phyloP scores from a whole-genome alignment of 768 basidiomycete species.

The Lanmaoa rubissima region DNA sequence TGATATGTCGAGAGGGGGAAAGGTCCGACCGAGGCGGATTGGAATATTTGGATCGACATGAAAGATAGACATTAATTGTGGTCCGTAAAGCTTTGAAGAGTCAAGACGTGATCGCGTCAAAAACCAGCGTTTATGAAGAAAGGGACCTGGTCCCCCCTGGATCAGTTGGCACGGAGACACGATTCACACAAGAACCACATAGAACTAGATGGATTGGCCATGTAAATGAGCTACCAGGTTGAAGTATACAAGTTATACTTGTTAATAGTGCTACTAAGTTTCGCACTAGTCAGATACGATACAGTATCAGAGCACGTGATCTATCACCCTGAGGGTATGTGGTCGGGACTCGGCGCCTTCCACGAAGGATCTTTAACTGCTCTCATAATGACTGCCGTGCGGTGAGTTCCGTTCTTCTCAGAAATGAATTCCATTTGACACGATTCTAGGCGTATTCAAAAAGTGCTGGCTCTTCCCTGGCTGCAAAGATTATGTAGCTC shows the following conservation, averaged over 20 bases:
- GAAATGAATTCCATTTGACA: slow-evolving; percentile 20
- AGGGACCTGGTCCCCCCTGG: neutral
- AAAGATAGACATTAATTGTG: neutral
- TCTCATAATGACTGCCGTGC: slow-evolving; percentile 38
- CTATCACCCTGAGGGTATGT: neutral
- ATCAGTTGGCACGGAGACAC: neutral
- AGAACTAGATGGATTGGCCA: too few relatives aligned
- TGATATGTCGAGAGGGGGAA: neutral
- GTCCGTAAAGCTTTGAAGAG: too few relatives aligned
- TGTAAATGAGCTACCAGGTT: too few relatives aligned
- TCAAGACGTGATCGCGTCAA: neutral
- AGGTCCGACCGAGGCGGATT: neutral
- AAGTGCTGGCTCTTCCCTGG: slow-evolving; percentile 40
- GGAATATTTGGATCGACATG: neutral
- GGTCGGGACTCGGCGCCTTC: too few relatives aligned
- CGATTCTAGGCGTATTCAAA: slow-evolving; percentile 64
- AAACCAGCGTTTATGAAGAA: neutral
- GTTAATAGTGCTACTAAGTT: too few relatives aligned
- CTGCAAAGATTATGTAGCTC: slow-evolving; percentile 6
- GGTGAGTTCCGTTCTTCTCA: slow-evolving; percentile 26
- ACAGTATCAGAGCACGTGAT: slow-evolving; percentile 18
- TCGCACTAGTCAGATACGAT: too few relatives aligned
- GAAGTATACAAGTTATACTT: too few relatives aligned
- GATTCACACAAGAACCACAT: too few relatives aligned
- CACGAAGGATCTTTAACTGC: neutral